Base-by-base conservation (phyloP, 495 filamentous ascomycete species). In the Talaromyces nanjingensis region DNA sequence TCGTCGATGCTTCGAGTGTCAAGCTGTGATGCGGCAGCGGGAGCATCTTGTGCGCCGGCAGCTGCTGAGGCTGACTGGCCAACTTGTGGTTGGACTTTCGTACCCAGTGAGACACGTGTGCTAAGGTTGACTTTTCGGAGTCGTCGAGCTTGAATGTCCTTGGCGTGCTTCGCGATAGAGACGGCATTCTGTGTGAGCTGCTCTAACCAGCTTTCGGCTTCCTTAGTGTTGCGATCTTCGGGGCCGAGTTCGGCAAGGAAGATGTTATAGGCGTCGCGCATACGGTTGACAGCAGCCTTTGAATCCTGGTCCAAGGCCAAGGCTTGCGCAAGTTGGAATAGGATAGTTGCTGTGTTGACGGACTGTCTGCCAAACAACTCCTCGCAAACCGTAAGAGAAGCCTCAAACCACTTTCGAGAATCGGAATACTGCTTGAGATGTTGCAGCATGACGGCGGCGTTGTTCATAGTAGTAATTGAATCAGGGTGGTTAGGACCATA, bases 401-500 rank as follows among this genome's bases (percentile, higher is more conserved):
- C 89, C 77, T 98, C 93, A 73, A 99, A 98, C 96, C 96, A 99
- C 65, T 90, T 81, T 62, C 93, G 89, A 14, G 93, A 97, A 74
- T 96, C 91, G 65, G 89, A 84, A 81, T 93, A 99, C 55, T 89
- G 85, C 80, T 96, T 93, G 69, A 96, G 81, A 63, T 90, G 86
- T 77, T 98, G 96, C 56, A 98, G 85, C 96, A 99, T 99, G 29
- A 98, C 94, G 12, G 96, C 96, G 14, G 91, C 92, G 72, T 99
- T 99, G 83, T 98, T 99, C 76, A 98, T 88, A 33, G 96, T 97
- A 12, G 96, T 99, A 77, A 98, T 96, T 16, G 91, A 94, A 75
- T 99, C 96, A 2, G 96, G 96, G 76, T 99, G 96, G 71, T 90
- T 88, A 12, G 86, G 76, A 52, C 96, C 96, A 71, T 96, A 98